Evolutionary conservation across 2,329 filamentous ascomycete genomes (phyloP).

Genomic region (Ustulina deusta): DNA sequence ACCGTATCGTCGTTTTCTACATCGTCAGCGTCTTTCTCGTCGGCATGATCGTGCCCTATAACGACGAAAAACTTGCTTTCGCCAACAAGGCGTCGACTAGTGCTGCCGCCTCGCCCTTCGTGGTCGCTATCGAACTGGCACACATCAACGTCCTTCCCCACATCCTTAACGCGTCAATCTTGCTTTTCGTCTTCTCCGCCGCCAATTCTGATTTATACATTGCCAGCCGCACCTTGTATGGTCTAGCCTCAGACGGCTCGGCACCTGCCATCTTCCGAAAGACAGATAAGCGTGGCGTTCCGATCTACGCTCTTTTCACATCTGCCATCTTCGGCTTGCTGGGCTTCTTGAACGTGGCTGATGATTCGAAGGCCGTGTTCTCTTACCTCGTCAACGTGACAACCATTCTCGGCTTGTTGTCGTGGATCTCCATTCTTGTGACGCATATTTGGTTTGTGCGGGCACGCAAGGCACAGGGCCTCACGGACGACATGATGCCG

Average conservation of each 20-base stretch:
- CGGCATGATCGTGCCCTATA: conserved; percentile 81
- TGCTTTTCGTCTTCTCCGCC: conserved; percentile 81
- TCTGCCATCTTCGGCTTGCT: conserved; percentile 73
- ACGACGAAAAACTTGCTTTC: conserved; percentile 70
- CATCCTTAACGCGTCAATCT: conserved; percentile 79
- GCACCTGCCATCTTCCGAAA: conserved; percentile 78
- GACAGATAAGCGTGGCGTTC: conserved; percentile 78
- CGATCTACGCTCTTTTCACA: conserved; percentile 72
- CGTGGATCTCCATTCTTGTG: conserved; percentile 76
- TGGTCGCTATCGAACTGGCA: conserved; percentile 76
- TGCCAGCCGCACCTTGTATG: conserved; percentile 78
- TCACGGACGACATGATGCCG: conserved; percentile 66
- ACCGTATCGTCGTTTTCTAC: conserved; percentile 86
- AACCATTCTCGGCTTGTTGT: conserved; percentile 74
- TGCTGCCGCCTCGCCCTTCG: conserved; percentile 78
- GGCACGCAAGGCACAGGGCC: conserved; percentile 70
- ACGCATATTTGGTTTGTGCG: conserved; percentile 75
- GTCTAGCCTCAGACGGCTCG: conserved; percentile 76
- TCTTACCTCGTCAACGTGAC: conserved; percentile 75
- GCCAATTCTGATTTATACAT: conserved; percentile 84
- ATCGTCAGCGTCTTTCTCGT: conserved; percentile 78
- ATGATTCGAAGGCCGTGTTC: conserved; percentile 69
- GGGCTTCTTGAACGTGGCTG: conserved; percentile 74
- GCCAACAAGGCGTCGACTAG: conserved; percentile 64
- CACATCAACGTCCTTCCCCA: conserved; percentile 72